phyloP scores from a whole-genome alignment of 1,284 basidiomycete genomes.

The Hypsizygus ulmarius region DNA sequence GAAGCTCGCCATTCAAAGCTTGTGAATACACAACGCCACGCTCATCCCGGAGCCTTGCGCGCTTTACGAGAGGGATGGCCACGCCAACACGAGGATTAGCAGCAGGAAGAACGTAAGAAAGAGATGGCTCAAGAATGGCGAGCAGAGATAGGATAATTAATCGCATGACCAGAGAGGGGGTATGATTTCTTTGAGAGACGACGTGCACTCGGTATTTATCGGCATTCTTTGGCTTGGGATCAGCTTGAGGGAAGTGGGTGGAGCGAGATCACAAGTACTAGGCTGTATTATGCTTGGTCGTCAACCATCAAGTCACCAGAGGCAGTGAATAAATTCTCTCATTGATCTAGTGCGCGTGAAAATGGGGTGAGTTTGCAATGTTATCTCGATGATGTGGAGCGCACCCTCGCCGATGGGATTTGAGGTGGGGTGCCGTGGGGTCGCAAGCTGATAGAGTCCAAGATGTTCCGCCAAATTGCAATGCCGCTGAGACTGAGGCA shows the following conservation, averaged over 20 bases:
- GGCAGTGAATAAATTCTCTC: too few relatives aligned
- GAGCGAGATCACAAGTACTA: too few relatives aligned
- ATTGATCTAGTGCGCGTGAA: too few relatives aligned
- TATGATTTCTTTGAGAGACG: neutral
- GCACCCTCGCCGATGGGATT: too few relatives aligned
- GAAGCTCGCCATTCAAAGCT: constrained; percentile 20
- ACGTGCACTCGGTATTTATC: constrained; percentile 1
- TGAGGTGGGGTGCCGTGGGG: too few relatives aligned
- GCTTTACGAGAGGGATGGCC: constrained; percentile 11
- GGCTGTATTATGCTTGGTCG: too few relatives aligned
- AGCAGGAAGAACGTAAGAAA: neutral
- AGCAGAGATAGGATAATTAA: constrained; percentile 8
- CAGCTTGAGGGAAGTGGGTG: too few relatives aligned
- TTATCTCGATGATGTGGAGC: too few relatives aligned
- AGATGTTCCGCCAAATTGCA: neutral
- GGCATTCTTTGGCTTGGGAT: neutral
- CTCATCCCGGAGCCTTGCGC: constrained; percentile 20
- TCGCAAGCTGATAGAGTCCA: too few relatives aligned
- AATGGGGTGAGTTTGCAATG: too few relatives aligned
- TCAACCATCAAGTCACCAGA: too few relatives aligned
- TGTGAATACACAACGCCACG: constrained; percentile 24
- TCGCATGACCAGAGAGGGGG: constrained; percentile 5
- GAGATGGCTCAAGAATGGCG: constrained; percentile 5
- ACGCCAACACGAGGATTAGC: constrained; percentile 5
- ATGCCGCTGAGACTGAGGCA: too few relatives aligned